These are phyloP conservation scores for Suillus alpinus DNA, from an alignment of 768 basidiomycete species.

Conservation along the genomic window DNA sequence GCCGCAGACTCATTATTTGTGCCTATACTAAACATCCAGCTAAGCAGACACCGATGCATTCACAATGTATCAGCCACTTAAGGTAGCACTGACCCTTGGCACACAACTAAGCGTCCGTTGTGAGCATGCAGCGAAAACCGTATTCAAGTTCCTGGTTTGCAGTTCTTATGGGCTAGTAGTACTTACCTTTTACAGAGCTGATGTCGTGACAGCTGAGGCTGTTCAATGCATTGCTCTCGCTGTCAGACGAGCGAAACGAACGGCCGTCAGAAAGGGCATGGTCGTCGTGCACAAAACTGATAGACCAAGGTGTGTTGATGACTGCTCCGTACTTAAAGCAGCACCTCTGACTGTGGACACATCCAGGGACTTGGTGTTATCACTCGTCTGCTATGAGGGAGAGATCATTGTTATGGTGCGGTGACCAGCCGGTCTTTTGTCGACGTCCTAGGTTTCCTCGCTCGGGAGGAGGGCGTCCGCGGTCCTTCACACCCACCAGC, in stretches of 20 bases:
- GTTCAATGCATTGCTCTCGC: too few species aligned
- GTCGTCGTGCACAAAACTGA: too few species aligned
- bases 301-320: constrained; percentile 65
- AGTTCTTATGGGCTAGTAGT: too few species aligned
- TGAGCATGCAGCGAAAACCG: constrained; percentile 93
- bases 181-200: too few species aligned
- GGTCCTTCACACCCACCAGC: background rate
- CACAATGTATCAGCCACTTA: constrained; percentile 76
- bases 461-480: too few species aligned
- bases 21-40: constrained; percentile 49
- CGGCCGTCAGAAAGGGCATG: too few species aligned
- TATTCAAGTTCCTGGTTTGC: constrained; percentile 26
- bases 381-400: constrained; percentile 54
- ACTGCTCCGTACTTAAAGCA: background rate
- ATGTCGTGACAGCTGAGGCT: too few species aligned
- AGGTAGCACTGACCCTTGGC: constrained; percentile 34
- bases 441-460: too few species aligned
- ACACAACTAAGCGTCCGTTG: background rate
- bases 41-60: constrained; percentile 83
- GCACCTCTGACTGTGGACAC: constrained; percentile 7
- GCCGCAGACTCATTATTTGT: background rate
- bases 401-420: background rate
- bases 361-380: constrained; percentile 73
- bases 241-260: too few species aligned
- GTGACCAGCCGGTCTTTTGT: background rate